Evolutionary conservation across 305 asterid species (phyloP).

Genomic region (Nicotiana rustica): DNA sequence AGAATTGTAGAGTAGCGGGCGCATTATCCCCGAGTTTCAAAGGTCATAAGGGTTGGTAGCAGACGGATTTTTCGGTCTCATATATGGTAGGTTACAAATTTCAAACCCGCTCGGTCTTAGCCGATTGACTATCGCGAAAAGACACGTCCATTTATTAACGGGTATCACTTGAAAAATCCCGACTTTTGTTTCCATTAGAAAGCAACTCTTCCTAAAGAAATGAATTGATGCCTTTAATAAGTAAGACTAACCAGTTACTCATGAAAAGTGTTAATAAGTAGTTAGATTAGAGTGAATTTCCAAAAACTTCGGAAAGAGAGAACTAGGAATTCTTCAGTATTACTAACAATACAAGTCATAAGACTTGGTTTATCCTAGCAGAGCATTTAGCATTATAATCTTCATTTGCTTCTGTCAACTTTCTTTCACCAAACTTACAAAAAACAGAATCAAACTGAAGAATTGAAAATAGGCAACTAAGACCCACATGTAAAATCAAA

Average conservation of each 20-base stretch:
- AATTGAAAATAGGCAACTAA: background rate
- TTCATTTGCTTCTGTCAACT: background rate
- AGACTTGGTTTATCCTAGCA: background rate
- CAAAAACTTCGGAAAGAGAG: background rate
- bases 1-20: too few relatives aligned
- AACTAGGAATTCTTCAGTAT: background rate
- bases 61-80: too few relatives aligned
- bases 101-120: background rate
- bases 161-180: background rate
- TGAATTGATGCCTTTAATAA: background rate
- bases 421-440: background rate
- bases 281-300: background rate
- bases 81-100: background rate
- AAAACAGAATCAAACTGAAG: background rate
- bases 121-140: background rate
- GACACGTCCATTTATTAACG: background rate
- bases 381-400: background rate
- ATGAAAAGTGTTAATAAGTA: background rate
- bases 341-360: background rate
- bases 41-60: too few relatives aligned
- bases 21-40: too few relatives aligned
- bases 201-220: background rate
- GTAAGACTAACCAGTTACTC: background rate
- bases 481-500: slow-evolving; percentile 6
- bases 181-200: background rate